These are phyloP conservation scores for Puccinia horiana DNA, from an alignment of 1,284 basidiomycete species.

Conservation along the genomic window DNA sequence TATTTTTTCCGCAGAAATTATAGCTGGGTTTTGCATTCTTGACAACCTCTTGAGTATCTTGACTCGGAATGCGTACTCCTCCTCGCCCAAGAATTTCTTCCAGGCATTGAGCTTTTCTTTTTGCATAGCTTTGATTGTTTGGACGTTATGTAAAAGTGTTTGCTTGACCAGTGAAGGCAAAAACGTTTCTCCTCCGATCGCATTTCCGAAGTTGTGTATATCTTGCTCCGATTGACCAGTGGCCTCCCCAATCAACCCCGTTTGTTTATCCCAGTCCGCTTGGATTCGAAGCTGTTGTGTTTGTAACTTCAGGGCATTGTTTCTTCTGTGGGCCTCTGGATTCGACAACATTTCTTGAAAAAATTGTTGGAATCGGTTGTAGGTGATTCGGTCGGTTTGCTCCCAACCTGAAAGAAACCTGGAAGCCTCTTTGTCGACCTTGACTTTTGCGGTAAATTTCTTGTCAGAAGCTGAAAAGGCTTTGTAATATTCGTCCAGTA, in stretches of 20 bases:
- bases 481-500: neutral
- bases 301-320: neutral
- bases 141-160: neutral
- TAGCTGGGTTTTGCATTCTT: neutral
- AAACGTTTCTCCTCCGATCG: neutral
- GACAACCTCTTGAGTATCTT: neutral
- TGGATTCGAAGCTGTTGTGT: neutral
- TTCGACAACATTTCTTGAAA: neutral
- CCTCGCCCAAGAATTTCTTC: neutral
- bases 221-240: neutral
- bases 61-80: neutral
- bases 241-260: neutral
- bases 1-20: neutral
- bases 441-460: neutral
- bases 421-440: neutral
- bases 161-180: neutral
- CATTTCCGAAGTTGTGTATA: neutral
- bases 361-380: neutral
- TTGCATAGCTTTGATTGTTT: neutral
- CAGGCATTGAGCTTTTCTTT: neutral
- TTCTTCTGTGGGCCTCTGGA: neutral
- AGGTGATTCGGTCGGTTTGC: neutral
- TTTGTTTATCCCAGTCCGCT: neutral
- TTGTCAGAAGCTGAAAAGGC: neutral
- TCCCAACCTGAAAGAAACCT: neutral